phyloP scores from a whole-genome alignment of 2,329 filamentous ascomycete genomes.

The Diaporthe velutina region DNA sequence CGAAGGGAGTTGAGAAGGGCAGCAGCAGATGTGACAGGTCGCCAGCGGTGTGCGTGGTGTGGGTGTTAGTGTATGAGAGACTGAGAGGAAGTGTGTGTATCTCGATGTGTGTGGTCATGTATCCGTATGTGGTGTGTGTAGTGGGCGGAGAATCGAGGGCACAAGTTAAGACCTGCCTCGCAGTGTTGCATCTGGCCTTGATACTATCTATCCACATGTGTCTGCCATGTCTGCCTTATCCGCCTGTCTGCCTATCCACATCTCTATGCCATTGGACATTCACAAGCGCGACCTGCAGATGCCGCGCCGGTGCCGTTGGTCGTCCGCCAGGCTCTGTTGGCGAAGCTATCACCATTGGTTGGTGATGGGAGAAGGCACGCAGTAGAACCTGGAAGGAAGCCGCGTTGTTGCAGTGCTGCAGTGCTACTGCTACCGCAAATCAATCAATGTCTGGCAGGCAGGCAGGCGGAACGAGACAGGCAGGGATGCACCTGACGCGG shows the following conservation, averaged over 20 bases:
- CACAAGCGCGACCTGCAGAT: conserved; percentile 37
- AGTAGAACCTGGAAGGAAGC: conserved; percentile 31
- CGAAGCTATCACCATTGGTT: conserved; percentile 30
- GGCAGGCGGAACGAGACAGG: neutral
- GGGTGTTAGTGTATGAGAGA: neutral
- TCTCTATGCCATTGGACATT: neutral
- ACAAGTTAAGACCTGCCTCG: conserved; percentile 21
- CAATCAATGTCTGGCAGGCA: neutral
- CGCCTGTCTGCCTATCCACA: neutral
- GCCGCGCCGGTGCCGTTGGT: conserved; percentile 1
- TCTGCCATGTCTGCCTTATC: neutral
- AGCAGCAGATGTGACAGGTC: conserved; percentile 6
- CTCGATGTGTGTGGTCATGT: neutral
- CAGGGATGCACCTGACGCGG: conserved; percentile 23
- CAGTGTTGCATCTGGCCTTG: conserved; percentile 29
- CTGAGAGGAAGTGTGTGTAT: neutral
- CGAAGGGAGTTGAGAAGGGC: neutral
- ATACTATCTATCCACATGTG: conserved; percentile 14
- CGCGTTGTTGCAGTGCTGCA: conserved; percentile 7
- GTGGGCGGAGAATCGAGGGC: conserved; percentile 28
- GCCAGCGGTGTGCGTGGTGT: neutral
- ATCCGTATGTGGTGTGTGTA: neutral
- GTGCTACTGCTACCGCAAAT: conserved; percentile 12
- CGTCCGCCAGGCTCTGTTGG: conserved; percentile 4
- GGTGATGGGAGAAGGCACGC: conserved; percentile 5